Evolutionary conservation across 2,329 filamentous ascomycete species (phyloP).

Genomic region (Colletotrichum eleusines): DNA sequence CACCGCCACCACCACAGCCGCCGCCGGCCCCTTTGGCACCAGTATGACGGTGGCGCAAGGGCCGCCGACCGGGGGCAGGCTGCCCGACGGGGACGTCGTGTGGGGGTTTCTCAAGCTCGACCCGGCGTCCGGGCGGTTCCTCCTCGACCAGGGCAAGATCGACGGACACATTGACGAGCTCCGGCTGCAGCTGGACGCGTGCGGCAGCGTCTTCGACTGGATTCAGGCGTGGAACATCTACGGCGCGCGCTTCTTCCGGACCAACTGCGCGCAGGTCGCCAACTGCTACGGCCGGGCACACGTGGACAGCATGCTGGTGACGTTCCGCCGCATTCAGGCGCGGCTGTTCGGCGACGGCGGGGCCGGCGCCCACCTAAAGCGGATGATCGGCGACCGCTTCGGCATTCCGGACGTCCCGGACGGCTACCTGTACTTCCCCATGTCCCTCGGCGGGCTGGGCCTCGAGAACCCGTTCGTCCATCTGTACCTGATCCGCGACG

Average conservation of each 20-base stretch:
- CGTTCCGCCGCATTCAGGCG: conserved; percentile 64
- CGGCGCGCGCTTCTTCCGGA: conserved; percentile 66
- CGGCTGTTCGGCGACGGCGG: conserved; percentile 58
- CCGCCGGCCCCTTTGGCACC: background rate
- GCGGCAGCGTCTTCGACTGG: conserved; percentile 67
- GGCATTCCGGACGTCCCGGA: conserved; percentile 52
- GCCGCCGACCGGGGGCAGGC: conserved; percentile 36
- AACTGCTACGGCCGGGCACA: conserved; percentile 67
- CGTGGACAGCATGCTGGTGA: conserved; percentile 66
- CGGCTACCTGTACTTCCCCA: conserved; percentile 56
- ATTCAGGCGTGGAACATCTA: conserved; percentile 72
- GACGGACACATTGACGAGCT: conserved; percentile 69
- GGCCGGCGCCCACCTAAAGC: conserved; percentile 59
- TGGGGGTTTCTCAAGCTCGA: conserved; percentile 72
- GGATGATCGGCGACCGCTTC: conserved; percentile 63
- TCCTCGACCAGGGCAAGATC: conserved; percentile 67
- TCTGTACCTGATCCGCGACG: conserved; percentile 47
- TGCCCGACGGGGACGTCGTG: conserved; percentile 66
- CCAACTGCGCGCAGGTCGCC: conserved; percentile 68
- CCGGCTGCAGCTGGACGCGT: conserved; percentile 63
- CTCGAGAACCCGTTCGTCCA: conserved; percentile 52
- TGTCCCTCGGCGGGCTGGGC: conserved; percentile 55
- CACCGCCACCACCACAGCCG: background rate
- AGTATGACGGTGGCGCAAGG: too few species aligned
- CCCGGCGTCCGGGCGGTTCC: conserved; percentile 60